Conservation (phyloP, 1,284 basidiomycete species). For the Neotropicomus parvogracilis region DNA sequence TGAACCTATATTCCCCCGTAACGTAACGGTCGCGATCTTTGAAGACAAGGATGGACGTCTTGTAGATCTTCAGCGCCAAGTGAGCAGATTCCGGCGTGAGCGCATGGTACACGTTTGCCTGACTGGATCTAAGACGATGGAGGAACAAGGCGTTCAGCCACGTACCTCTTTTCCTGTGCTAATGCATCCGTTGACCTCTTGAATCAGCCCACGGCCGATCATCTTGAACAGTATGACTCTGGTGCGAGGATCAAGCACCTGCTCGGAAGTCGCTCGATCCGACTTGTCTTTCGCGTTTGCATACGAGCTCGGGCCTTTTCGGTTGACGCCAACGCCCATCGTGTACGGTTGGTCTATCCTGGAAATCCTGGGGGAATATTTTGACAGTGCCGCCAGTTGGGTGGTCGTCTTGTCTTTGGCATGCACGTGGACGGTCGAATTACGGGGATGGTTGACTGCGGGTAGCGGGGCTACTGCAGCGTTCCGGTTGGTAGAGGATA, state of each 20-base stretch:
- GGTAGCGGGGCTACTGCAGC: conserved; percentile 60
- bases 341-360: conserved; percentile 72
- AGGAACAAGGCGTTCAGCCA: neutral
- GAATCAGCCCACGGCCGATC: conserved; percentile 82
- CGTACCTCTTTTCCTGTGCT: conserved; percentile 93
- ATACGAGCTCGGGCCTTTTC: conserved; percentile 83
- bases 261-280: conserved; percentile 91
- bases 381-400: conserved; percentile 67
- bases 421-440: conserved; percentile 21
- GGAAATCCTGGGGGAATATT: conserved; percentile 65
- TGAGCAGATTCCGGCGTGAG: conserved; percentile 60
- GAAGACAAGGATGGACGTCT: conserved; percentile 97
- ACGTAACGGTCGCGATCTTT: conserved; percentile 97
- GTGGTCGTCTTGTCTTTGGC: conserved; percentile 56
- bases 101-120: conserved; percentile 95
- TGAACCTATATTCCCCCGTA: conserved; percentile 87
- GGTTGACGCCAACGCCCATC: conserved; percentile 79
- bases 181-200: conserved; percentile 89
- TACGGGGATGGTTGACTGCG: conserved; percentile 66
- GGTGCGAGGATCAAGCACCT: conserved; percentile 90
- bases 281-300: conserved; percentile 91
- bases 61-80: conserved; percentile 95
- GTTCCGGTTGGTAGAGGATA: conserved; percentile 47
- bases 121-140: conserved; percentile 6
- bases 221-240: conserved; percentile 90